Evolutionary conservation across 768 basidiomycete species (phyloP).

Genomic region (Calvatia gigantea): DNA sequence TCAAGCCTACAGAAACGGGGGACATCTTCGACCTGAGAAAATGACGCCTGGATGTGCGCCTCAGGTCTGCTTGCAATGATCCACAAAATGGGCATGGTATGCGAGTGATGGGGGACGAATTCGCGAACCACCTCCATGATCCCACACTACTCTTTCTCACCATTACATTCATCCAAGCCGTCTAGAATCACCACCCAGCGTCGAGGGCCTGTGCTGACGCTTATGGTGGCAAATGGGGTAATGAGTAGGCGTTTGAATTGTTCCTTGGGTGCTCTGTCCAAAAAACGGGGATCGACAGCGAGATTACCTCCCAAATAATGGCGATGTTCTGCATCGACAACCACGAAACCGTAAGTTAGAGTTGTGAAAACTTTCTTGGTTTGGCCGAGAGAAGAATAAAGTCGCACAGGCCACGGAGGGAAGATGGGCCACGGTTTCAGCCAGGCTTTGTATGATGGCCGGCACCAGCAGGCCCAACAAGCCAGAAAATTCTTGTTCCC

Average conservation of each 20-base stretch:
- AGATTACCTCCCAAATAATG: neutral
- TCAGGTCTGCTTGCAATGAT: neutral
- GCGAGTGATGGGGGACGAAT: neutral
- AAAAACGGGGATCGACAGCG: neutral
- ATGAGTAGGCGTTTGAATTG: neutral
- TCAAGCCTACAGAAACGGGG: neutral
- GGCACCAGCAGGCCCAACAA: slow-evolving; percentile 2
- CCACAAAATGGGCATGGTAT: neutral
- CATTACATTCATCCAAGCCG: neutral
- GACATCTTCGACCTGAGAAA: neutral
- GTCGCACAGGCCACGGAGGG: neutral
- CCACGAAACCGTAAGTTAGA: neutral
- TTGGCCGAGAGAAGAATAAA: neutral
- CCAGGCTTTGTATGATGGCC: slow-evolving; percentile 4
- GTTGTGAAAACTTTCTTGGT: neutral
- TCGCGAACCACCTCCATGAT: neutral
- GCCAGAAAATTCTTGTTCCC: slow-evolving; percentile 1
- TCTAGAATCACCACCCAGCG: neutral
- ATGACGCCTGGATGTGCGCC: neutral
- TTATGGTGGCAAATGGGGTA: neutral
- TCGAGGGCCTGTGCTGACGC: too few relatives aligned
- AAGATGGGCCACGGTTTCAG: neutral
- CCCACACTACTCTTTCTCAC: neutral
- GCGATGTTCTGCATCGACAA: neutral
- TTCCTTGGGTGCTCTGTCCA: neutral